Evolutionary conservation across 768 basidiomycete species (phyloP), one percentile per base, ranked within the genome.

Genomic region (Pisolithus marmoratus): DNA sequence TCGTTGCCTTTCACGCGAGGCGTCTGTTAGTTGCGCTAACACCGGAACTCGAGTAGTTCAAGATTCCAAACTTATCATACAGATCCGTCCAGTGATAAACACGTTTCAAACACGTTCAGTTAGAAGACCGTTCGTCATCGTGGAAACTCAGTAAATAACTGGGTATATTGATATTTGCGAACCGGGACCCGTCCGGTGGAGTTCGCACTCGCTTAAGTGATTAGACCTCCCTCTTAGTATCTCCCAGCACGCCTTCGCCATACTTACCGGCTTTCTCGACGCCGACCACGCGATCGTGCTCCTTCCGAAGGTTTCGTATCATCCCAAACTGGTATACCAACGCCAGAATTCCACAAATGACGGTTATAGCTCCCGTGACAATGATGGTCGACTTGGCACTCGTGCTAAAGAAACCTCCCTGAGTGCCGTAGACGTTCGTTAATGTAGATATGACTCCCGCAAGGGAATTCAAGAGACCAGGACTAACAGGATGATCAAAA

Each of bases 371-470:
- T 1, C 63, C 60, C 0, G 79, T 82, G 5, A 80, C 76, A 38
- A 77, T 70, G 40, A 83, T 64, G 0, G 81, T 80, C 27, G 72
- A 63, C 54, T 67, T 71, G 41, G 74, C 72, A 0, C 75, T 68
- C 26, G 61, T 66, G 4, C 73, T 73, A 50, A 80, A 70, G 37
- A 70, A 59, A 3, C 78, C 76, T 24, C 69, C 62, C 50, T 84
- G 80, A 4, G 64, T 66, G 6, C 79, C 80, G 34, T 74, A 81
- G 15, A 82, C 65, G 55, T 68, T 79, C 9, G 76, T 63, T 48
- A 84, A 56, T 2, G 80, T 80, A 0, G 82, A 82, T 19, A 84
- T 68, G 0, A 84, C 52, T 19, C 82, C 82, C 1, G 80, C 78
- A 15, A 78, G 57, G 11, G 79, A 80, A 60, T 83, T 82, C 49